Evolutionary conservation across 352 stramenopile genomes (phyloP), one percentile per base, ranked within the genome.

Genomic region (Globisporangium paroecandrum): DNA sequence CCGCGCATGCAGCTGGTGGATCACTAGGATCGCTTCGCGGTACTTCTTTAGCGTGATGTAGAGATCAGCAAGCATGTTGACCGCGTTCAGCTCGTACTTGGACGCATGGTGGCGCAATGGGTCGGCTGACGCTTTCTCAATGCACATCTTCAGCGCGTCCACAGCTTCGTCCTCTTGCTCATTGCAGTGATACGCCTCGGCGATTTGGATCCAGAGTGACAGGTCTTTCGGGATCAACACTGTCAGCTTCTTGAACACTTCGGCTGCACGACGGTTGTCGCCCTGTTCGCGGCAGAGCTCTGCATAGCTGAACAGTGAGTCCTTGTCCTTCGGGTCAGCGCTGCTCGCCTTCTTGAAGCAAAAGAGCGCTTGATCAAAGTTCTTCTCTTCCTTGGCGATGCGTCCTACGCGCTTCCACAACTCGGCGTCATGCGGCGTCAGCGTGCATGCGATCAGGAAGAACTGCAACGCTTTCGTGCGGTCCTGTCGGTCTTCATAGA

Each of bases 31-130:
- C 22, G 88, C 86, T 34, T 93, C 82, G 3, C 79, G 78, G 70
- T 91, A 96, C 43, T 92, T 91, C 65, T 90, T 91, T 9, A 94
- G 74, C 32, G 86, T 92, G 69, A 96, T 96, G 65, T 92, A 94
- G 65, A 96, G 65, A 62, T 95, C 88, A 0, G 86, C 82, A 8
- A 95, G 81, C 88, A 95, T 95, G 74, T 95, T 95, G n/a, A 94
- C 80, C 1, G 88, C 88, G 46, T 94, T 93, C 0, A 94, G 80
- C 56, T 94, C 88, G 66, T 91, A 89, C 51, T 91, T 91, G 0
- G 83, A 90, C 13, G 82, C 81, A 41, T 89, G 81, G 38, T 85
- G 78, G n/a, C 73, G 69, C 32, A 77, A 61, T n/a, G 83, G 77
- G 29, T 92, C 85, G 3, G 77, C 81, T 27, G 82, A 86, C 0